Conservation (phyloP, 305 asterid species). For the Rubia occidens region DNA sequence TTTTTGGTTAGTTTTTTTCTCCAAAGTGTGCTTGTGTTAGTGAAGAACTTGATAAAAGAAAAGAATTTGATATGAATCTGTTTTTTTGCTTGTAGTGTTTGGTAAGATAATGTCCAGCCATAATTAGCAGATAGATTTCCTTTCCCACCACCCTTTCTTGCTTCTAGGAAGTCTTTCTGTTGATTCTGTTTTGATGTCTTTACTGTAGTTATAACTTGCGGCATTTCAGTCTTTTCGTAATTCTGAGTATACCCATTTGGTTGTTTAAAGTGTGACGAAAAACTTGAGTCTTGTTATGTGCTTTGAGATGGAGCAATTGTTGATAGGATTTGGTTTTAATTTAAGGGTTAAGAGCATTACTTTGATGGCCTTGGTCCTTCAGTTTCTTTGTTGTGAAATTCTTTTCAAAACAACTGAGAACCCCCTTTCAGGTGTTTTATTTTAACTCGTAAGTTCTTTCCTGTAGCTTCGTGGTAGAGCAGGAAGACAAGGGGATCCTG, state of each 20-base stretch:
- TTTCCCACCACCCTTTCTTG: background rate
- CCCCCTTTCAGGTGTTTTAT: background rate
- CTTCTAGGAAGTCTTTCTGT: background rate
- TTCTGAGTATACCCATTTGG: background rate
- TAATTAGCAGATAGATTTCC: background rate
- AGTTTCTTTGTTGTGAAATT: background rate
- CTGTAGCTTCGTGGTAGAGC: conserved; percentile 94
- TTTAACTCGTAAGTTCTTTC: conserved; percentile 14
- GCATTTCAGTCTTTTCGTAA: background rate
- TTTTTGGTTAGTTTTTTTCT: background rate
- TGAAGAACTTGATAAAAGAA: background rate
- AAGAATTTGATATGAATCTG: background rate
- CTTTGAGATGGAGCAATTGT: background rate
- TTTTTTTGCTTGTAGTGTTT: background rate
- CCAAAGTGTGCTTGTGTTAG: background rate
- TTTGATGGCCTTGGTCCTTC: background rate
- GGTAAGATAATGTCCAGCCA: background rate
- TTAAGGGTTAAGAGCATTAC: background rate
- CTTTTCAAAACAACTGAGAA: background rate
- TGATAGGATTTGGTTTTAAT: background rate
- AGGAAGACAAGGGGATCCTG: conserved; percentile 99
- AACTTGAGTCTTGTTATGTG: background rate
- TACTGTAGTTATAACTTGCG: conserved; percentile 1
- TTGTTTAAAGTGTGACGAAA: background rate
- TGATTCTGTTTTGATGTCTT: background rate